A percentile compares a stretch with the other conserved stretches of the same genome.
These are phyloP conservation scores for Trichophyton benhamiae DNA, from an alignment of 2,329 filamentous ascomycete genomes.

Conservation along the genomic window DNA sequence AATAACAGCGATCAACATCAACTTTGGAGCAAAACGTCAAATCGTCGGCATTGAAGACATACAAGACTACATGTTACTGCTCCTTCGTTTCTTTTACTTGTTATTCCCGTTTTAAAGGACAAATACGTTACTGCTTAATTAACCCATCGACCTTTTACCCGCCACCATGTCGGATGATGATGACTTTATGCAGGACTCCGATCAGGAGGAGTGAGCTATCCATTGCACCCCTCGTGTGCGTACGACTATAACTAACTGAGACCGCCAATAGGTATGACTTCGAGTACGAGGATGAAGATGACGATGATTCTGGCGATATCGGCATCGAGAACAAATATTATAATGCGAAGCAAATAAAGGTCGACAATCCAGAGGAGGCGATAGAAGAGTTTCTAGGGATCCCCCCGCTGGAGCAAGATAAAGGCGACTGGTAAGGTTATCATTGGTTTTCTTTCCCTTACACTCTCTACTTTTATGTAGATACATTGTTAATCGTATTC, in stretches of 20 bases:
- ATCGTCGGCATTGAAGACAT: neutral
- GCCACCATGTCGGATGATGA: constrained; percentile 62
- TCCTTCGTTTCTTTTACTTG: neutral
- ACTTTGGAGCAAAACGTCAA: too few relatives aligned
- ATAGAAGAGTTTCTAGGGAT: constrained; percentile 88
- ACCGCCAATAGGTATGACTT: constrained; percentile 62
- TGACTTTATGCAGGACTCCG: constrained; percentile 89
- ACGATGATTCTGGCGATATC: constrained; percentile 75
- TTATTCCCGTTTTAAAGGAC: neutral
- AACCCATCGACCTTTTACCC: neutral
- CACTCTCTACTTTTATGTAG: neutral
- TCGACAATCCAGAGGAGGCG: constrained; percentile 71
- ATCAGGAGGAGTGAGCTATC: constrained; percentile 60
- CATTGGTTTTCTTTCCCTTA: neutral
- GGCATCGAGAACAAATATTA: constrained; percentile 99
- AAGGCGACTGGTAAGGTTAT: constrained; percentile 66
- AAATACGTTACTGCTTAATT: neutral
- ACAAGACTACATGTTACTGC: neutral
- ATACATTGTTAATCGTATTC: neutral
- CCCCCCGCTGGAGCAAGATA: constrained; percentile 71
- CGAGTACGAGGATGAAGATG: constrained; percentile 90
- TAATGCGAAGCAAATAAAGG: constrained; percentile 95
- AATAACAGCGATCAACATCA: too few relatives aligned
- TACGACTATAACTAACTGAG: neutral
- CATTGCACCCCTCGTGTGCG: constrained; percentile 1